Conservation (phyloP, 1,284 basidiomycete species). For the Trametes sp. region DNA sequence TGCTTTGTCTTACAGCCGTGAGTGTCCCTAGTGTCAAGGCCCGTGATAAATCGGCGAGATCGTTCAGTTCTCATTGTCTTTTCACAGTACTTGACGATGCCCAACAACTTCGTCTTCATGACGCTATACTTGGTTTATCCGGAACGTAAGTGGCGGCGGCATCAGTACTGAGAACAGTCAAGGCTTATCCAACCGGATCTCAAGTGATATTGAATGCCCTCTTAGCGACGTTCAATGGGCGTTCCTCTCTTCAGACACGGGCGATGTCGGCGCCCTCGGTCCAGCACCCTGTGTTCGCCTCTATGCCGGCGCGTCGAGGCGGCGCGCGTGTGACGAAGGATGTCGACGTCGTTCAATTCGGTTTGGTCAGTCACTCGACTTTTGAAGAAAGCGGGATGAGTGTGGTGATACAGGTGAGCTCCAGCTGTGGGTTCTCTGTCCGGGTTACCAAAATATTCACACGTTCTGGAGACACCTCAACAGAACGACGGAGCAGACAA, state of each 20-base stretch:
- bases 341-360: too few relatives aligned
- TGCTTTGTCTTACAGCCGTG: not conserved
- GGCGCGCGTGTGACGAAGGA: too few relatives aligned
- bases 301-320: not conserved
- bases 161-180: too few relatives aligned
- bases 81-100: not conserved
- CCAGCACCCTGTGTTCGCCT: not conserved
- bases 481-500: too few relatives aligned
- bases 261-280: not conserved
- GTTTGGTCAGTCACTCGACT: too few relatives aligned
- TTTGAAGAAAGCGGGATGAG: too few relatives aligned
- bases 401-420: too few relatives aligned
- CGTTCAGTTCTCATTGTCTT: too few relatives aligned
- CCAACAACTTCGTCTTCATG: not conserved
- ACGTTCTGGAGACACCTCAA: too few relatives aligned
- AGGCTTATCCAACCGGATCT: not conserved
- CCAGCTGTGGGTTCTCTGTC: too few relatives aligned
- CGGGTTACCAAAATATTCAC: too few relatives aligned
- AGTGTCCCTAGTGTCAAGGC: not conserved
- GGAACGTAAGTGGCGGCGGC: not conserved
- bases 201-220: not conserved
- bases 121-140: not conserved
- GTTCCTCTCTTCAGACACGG: not conserved
- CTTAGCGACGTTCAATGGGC: not conserved
- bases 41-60: not conserved